Base-by-base conservation (phyloP, 495 filamentous ascomycete species). In the Aspergillus baeticus region DNA sequence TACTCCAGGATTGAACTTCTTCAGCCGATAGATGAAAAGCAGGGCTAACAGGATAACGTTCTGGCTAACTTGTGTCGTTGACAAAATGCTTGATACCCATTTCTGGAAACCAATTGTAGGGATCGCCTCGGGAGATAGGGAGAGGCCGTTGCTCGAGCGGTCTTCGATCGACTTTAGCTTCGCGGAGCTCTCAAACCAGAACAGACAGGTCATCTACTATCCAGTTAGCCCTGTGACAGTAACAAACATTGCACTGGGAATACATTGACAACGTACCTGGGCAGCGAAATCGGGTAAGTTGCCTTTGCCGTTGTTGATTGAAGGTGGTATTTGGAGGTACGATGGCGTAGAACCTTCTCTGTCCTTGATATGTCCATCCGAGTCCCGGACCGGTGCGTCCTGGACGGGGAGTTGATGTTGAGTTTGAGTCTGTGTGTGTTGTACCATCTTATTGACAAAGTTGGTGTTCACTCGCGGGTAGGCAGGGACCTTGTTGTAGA, bases 121-220 rank as follows among this genome's bases (percentile, higher is more conserved):
- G n/a, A 86, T 80, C 7, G 93, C 89, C 64, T 91, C 87, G 14
- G 80, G 69, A 3, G 84, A 79, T 10, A 96, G 79, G 13, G 36
- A 80, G 72, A 21, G 74, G 60, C 36, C 74, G 63, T 17, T 78
- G 66, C 73, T 67, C n/a, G 72, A 72, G 13, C 83, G 77, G 18
- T 88, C 82, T 67, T 93, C 89, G 42, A 94, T 87, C 47, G 77
- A 73, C 54, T 85, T 82, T 14, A 97, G 75, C 38, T 87, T 87
- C 15, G 86, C 76, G 6, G 87, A 86, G n/a, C 86, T 87, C 68
- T 98, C 95, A 65, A 98, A 99, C 95, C 95, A 99, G 75, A 99
- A 97, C 26, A 99, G 78, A 63, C 93, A 96, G 1, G 94, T 96
- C 72, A 97, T 88, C 88, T 98, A 60, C 7, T 34, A 33, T 29